Evolutionary conservation across 1,284 basidiomycete species (phyloP), one percentile per base, ranked within the genome.

Genomic region (Puccinia coronata): DNA sequence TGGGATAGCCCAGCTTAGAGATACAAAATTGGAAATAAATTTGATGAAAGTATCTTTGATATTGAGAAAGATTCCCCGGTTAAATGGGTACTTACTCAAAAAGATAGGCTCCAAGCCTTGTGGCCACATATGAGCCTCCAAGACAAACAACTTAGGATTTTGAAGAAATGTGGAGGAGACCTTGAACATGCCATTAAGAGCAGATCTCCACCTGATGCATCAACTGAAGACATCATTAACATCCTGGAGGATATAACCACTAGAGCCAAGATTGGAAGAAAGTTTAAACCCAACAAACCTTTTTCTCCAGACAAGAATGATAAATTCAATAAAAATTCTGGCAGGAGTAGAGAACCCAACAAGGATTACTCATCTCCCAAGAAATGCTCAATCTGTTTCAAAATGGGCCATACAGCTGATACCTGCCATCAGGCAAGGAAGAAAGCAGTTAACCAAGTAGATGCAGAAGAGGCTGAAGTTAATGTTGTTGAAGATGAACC

Each of bases 101-200:
- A 51, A 51, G 49, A 51, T 51, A 47, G 39, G 16, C 9, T 67
- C 1, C 36, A 43, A 67, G 65, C 65, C 5, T 16, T 67, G 1
- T 67, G 65, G 39, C 65, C 65, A 6, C 2, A 9, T 43, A 67
- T 67, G 65, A 1, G 23, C 1, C 20, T 25, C 8, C 20, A 67
- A 47, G 65, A 43, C 9, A 43, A 43, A 16, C 39, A 67, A 12
- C 43, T 43, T 5, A 67, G 65, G 43, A 67, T 67, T n/a, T 25
- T 67, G 5, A 67, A 67, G 25, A 67, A 67, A 43, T 67, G 65
- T 43, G 39, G 65, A 25, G 65, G 65, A 9, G 65, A 67, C 4
- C 18, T 41, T 11, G 65, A 67, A 28, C 65, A 67, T 67, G 65
- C 65, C 25, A 43, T 41, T 4, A 67, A 67, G 18, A 67, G 36